These are phyloP conservation scores for Exophiala alcalophila DNA, from an alignment of 2,329 filamentous ascomycete species.

Conservation along the genomic window DNA sequence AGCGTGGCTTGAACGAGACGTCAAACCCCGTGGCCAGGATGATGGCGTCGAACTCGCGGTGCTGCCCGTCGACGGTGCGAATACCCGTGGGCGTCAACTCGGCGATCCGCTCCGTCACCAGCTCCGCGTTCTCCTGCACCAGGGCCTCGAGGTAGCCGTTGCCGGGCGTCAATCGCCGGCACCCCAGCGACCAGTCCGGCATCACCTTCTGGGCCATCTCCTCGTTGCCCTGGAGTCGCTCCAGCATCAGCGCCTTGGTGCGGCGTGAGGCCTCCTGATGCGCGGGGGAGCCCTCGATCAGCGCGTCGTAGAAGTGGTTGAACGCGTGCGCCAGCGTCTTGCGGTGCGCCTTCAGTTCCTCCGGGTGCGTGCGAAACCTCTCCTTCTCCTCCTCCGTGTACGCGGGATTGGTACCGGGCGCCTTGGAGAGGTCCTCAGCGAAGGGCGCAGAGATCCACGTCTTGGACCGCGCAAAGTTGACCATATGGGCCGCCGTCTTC, in stretches of 20 bases:
- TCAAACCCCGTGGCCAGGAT: constrained; percentile 40
- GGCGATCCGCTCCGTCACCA: constrained; percentile 4
- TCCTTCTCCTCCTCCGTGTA: constrained; percentile 30
- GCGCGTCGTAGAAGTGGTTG: constrained; percentile 12
- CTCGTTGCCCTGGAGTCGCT: constrained; percentile 30
- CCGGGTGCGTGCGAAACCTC: constrained; percentile 20
- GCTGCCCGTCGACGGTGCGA: constrained; percentile 31
- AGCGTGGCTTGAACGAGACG: constrained; percentile 36
- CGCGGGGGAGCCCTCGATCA: constrained; percentile 13
- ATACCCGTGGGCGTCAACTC: constrained; percentile 19
- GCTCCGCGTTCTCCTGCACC: constrained; percentile 26
- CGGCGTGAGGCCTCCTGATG: constrained; percentile 8
- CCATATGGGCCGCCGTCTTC: constrained; percentile 34
- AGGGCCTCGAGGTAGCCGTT: constrained; percentile 37
- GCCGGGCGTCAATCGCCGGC: constrained; percentile 42
- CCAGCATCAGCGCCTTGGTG: constrained; percentile 19
- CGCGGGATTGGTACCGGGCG: constrained; percentile 30
- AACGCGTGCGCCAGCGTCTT: constrained; percentile 10
- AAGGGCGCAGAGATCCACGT: constrained; percentile 31
- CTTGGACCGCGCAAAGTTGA: constrained; percentile 29
- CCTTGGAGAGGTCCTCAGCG: constrained; percentile 15
- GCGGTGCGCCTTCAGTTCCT: constrained; percentile 15
- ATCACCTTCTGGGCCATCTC: constrained; percentile 37
- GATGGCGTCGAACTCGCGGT: constrained; percentile 35
- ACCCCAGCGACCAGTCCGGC: constrained; percentile 32